Conservation (phyloP, 768 basidiomycete species). For the Leccinum imitatum region DNA sequence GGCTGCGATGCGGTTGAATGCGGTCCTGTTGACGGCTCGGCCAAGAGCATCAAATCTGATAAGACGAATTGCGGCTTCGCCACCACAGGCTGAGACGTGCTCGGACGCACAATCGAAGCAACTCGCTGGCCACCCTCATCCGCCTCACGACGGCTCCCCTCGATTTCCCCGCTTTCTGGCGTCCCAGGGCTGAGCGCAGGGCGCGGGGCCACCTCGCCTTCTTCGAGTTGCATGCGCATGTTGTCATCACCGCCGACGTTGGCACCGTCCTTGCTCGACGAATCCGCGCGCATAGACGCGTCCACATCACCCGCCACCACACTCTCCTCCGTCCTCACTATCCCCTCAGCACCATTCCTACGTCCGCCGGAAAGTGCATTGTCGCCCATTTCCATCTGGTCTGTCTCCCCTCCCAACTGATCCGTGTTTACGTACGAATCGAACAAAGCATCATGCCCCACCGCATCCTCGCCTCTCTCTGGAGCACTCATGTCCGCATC, state of each 20-base stretch:
- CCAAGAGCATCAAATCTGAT: not conserved
- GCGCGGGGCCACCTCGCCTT: constrained; percentile 17
- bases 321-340: not conserved
- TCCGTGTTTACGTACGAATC: constrained; percentile 28
- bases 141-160: not conserved
- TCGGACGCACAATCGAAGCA: not conserved
- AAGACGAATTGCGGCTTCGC: not conserved
- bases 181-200: not conserved
- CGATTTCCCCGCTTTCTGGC: constrained; percentile 21
- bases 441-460: constrained; percentile 15
- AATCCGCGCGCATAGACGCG: not conserved
- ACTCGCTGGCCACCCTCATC: not conserved
- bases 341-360: not conserved
- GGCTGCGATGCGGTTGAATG: constrained; percentile 2
- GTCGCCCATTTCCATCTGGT: not conserved
- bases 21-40: not conserved
- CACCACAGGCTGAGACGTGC: not conserved
- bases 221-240: constrained; percentile 8
- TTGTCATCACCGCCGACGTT: not conserved
- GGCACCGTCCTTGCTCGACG: not conserved
- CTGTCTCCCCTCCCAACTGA: constrained; percentile 5
- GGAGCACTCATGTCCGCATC: not conserved
- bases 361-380: not conserved
- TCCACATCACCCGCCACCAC: not conserved
- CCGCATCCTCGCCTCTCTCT: constrained; percentile 2